A percentile compares a stretch with the other conserved stretches of the same genome.
phyloP scores from a whole-genome alignment of 2,329 filamentous ascomycete species.

The Cladosporium austrohemisphaericum region DNA sequence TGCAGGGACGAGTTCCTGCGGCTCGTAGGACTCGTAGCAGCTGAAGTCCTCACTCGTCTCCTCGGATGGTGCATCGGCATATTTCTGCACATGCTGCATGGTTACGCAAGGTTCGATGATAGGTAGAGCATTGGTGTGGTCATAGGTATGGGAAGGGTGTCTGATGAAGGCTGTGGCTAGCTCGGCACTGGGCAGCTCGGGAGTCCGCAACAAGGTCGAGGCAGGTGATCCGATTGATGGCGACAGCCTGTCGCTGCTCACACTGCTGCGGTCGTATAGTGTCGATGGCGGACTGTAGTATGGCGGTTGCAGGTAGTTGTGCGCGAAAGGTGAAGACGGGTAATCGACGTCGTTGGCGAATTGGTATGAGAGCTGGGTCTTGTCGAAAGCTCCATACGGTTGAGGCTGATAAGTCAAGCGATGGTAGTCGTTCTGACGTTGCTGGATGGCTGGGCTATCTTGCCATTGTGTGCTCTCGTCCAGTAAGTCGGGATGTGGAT shows the following conservation, averaged over 20 bases:
- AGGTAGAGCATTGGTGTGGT: background rate
- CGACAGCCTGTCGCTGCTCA: conserved; percentile 1
- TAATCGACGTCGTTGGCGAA: background rate
- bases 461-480: too few species aligned
- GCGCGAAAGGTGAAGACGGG: background rate
- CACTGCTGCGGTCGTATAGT: conserved; percentile 1
- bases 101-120: background rate
- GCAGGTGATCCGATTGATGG: background rate
- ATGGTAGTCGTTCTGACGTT: background rate
- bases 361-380: background rate
- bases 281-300: conserved; percentile 7
- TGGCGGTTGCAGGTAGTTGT: background rate
- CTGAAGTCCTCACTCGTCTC: background rate
- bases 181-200: too few species aligned
- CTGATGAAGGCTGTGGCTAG: too few species aligned
- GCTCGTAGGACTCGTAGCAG: background rate
- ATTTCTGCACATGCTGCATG: conserved; percentile 3
- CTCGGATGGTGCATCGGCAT: background rate
- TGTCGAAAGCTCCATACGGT: background rate
- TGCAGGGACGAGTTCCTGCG: background rate
- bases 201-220: background rate
- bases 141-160: background rate
- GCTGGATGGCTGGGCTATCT: background rate
- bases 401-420: too few species aligned
- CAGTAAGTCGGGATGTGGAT: too few species aligned